Evolutionary conservation across 805 yeast genomes (phyloP).

Genomic region (Saccharomycodes ludwigii): DNA sequence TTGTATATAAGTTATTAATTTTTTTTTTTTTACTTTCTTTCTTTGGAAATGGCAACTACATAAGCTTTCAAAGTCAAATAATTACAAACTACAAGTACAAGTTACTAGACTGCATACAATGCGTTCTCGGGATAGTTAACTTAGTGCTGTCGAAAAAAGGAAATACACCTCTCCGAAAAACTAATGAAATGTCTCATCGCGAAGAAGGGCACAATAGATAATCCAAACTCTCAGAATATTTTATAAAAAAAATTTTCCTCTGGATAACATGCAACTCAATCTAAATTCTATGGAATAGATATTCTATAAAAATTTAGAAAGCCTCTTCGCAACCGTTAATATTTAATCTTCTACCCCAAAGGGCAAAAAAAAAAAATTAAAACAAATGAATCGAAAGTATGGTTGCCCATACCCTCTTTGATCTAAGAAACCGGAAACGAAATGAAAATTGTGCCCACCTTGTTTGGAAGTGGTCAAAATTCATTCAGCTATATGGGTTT

Average conservation of each 20-base stretch:
- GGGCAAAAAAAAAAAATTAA: no score
- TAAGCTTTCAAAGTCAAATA: no score
- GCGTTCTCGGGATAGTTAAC: no score
- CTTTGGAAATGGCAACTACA: no score
- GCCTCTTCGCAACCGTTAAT: slow-evolving; percentile 6
- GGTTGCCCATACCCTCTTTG: no score
- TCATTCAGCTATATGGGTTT: slow-evolving; percentile 28
- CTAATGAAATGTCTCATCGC: slow-evolving; percentile 6
- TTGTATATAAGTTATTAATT: no score
- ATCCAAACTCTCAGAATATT: slow-evolving; percentile 7
- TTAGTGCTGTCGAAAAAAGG: no score
- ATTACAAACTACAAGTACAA: no score
- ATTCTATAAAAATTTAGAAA: slow-evolving; percentile 1
- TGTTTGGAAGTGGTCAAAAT: slow-evolving; percentile 27
- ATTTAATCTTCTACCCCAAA: no score
- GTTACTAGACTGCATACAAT: no score
- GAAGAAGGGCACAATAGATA: slow-evolving; percentile 8
- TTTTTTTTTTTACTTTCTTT: no score
- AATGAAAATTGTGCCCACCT: slow-evolving; percentile 24
- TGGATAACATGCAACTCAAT: slow-evolving; percentile 7
- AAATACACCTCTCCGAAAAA: no score
- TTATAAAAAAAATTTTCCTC: slow-evolving; percentile 7
- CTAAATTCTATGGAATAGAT: background rate
- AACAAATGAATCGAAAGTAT: slow-evolving; percentile 6
- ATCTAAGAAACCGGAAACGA: slow-evolving; percentile 33